Percentiles rank a stretch among this genome's conserved stretches.
Evolutionary conservation across 768 basidiomycete genomes (phyloP).

Genomic region (Lyophyllum semitale): DNA sequence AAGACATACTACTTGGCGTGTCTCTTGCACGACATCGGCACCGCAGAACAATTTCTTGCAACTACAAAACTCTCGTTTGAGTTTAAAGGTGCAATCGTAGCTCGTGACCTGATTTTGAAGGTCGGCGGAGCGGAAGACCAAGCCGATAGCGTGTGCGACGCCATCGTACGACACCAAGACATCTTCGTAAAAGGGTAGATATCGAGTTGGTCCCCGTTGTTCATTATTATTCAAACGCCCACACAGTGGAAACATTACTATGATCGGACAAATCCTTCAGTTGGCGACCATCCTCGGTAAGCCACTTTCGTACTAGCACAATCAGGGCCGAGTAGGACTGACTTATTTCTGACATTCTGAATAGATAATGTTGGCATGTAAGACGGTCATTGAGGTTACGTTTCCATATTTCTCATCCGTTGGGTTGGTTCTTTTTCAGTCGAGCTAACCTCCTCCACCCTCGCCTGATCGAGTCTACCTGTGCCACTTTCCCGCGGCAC

Average conservation of each 20-base stretch:
- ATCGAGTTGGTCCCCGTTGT: background rate
- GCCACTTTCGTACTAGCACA: slow-evolving; percentile 9
- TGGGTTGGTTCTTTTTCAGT: slow-evolving; percentile 26
- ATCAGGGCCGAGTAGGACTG: background rate
- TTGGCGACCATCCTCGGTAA: slow-evolving; percentile 49
- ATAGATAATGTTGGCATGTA: slow-evolving; percentile 48
- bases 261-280: slow-evolving; percentile 51
- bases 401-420: slow-evolving; percentile 3
- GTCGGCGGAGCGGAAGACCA: slow-evolving; percentile 47
- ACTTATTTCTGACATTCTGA: slow-evolving; percentile 3
- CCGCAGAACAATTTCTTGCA: slow-evolving; percentile 46
- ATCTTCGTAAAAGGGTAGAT: slow-evolving; percentile 46
- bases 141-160: slow-evolving; percentile 54
- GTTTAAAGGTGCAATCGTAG: slow-evolving; percentile 56
- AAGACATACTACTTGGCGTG: slow-evolving; percentile 53
- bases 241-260: slow-evolving; percentile 48
- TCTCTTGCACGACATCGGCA: slow-evolving; percentile 55
- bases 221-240: background rate
- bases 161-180: slow-evolving; percentile 50
- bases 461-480: slow-evolving; percentile 40
- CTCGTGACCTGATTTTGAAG: slow-evolving; percentile 46
- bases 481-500: slow-evolving; percentile 40
- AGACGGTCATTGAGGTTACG: slow-evolving; percentile 14
- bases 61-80: slow-evolving; percentile 60
- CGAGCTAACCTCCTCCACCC: slow-evolving; percentile 45